These are phyloP conservation scores for Microbotryomycetes sp. DNA, from an alignment of 1,284 basidiomycete species.

Conservation along the genomic window DNA sequence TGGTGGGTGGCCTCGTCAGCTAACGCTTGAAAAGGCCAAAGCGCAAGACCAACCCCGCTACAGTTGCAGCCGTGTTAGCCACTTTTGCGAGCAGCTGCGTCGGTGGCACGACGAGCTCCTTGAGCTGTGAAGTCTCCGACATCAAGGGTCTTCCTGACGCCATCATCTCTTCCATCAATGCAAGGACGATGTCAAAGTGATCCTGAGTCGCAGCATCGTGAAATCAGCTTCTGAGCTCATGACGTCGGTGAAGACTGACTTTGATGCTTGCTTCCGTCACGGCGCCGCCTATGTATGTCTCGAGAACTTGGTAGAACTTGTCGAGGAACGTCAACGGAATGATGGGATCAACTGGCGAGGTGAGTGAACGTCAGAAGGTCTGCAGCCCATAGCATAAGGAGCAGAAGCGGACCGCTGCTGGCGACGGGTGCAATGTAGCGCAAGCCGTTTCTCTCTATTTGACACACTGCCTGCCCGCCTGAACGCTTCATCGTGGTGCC, in stretches of 20 bases:
- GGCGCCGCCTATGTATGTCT: slow-evolving; percentile 19
- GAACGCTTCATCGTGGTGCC: neutral
- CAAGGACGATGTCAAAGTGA: slow-evolving; percentile 30
- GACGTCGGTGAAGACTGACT: slow-evolving; percentile 1
- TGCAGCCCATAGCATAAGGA: too few relatives aligned
- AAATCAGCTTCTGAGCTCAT: neutral
- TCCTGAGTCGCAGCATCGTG: slow-evolving; percentile 10
- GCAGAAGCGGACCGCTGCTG: slow-evolving; percentile 13
- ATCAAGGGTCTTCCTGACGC: slow-evolving; percentile 19
- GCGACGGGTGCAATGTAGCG: slow-evolving; percentile 21
- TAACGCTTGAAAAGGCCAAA: too few relatives aligned
- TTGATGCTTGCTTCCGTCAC: slow-evolving; percentile 27
- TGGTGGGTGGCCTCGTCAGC: too few relatives aligned
- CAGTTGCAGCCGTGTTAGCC: slow-evolving; percentile 15
- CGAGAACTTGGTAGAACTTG: slow-evolving; percentile 23
- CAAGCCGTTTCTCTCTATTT: slow-evolving; percentile 11
- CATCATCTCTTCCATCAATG: slow-evolving; percentile 28
- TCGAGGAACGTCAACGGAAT: slow-evolving; percentile 25
- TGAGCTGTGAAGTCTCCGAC: slow-evolving; percentile 16
- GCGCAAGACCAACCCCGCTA: slow-evolving; percentile 22
- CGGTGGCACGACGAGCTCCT: slow-evolving; percentile 25
- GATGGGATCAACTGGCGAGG: slow-evolving; percentile 25
- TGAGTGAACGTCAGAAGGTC: neutral
- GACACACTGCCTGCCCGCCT: slow-evolving; percentile 17
- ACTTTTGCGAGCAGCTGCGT: slow-evolving; percentile 20